Evolutionary conservation across 225 moss, liverwort and hornwort species (phyloP), one percentile per base, ranked within the genome.

Genomic region (Thuidium tamariscinum): DNA sequence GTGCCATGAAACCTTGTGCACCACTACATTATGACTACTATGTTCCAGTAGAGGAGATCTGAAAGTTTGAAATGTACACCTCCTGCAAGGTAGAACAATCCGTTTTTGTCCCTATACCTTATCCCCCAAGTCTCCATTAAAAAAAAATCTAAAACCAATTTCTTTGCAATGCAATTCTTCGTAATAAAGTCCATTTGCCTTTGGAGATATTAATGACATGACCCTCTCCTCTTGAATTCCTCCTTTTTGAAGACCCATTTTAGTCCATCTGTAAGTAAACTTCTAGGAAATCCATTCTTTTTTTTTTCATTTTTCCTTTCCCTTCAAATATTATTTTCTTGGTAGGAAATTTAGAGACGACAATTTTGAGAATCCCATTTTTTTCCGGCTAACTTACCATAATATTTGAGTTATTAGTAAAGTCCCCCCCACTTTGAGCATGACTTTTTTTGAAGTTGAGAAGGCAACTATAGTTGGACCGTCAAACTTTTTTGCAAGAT

Each of bases 1-100:
- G 15, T 9, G 1, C 9, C 5, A 3, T 27, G 0, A 2, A 2
- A 3, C 16, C 3, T 9, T 42, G 3, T 16, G 9, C 0, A 0
- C 3, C 3, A 8, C 0, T 16, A 5, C n/a, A n/a, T n/a, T 27
- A 70, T 42, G 9, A 3, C 27, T 42, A 16, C 2, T 27, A 9
- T 2, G 0, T 42, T 9, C 16, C 2, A 16, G 0, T 5, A 41
- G 9, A 15, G 0, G 15, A 26, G 16, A 42, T 70, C 26, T 5
- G 5, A 70, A 39, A 68, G 14, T 26, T 42, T 42, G 27, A 70
- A 27, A 70, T 42, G 16, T 10, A 68, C 2, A 68, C 23, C 23
- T 68, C 6, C 7, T 13, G 4, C 0, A 39, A 11, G 7, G 64
- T 18, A n/a, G 5, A 9, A 34, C n/a, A 13, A 36, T 1, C 67